A percentile compares a stretch with the other conserved stretches of the same genome.
Conservation (phyloP, 768 basidiomycete genomes). For the Tricholomella constricta region DNA sequence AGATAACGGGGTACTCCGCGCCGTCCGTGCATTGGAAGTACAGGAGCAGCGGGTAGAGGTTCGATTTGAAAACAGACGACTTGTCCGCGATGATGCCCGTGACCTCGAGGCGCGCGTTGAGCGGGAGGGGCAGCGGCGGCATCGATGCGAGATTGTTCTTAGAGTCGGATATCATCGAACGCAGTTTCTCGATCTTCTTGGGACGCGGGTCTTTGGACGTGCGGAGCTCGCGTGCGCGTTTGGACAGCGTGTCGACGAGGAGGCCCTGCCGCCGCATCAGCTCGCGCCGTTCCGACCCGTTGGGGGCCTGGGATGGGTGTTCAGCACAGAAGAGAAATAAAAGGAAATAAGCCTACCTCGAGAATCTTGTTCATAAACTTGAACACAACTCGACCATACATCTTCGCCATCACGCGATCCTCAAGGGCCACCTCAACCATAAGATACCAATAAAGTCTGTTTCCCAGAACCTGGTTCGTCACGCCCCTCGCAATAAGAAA, state of each 20-base stretch:
- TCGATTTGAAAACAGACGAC: constrained; percentile 96
- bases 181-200: constrained; percentile 96
- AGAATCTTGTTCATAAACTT: constrained; percentile 87
- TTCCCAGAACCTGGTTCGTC: constrained; percentile 81
- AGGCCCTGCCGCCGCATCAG: constrained; percentile 91
- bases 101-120: constrained; percentile 84
- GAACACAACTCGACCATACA: constrained; percentile 90
- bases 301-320: constrained; percentile 50
- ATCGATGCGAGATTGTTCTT: constrained; percentile 85
- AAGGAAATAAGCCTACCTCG: constrained; percentile 55
- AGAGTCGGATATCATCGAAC: constrained; percentile 79
- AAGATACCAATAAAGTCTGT: constrained; percentile 95
- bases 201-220: constrained; percentile 90
- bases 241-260: constrained; percentile 82
- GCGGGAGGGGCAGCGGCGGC: constrained; percentile 81
- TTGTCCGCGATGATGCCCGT: constrained; percentile 90
- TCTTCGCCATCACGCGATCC: constrained; percentile 84
- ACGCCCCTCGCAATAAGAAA: constrained; percentile 89
- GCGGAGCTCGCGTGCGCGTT: constrained; percentile 84
- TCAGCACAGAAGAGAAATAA: not conserved
- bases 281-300: constrained; percentile 81
- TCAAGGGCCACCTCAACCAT: constrained; percentile 94
- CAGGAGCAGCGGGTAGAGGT: constrained; percentile 87
- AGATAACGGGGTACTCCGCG: constrained; percentile 90
- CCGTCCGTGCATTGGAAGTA: constrained; percentile 88